Conservation (phyloP, 495 filamentous ascomycete species). For the Pyronema domesticum region DNA sequence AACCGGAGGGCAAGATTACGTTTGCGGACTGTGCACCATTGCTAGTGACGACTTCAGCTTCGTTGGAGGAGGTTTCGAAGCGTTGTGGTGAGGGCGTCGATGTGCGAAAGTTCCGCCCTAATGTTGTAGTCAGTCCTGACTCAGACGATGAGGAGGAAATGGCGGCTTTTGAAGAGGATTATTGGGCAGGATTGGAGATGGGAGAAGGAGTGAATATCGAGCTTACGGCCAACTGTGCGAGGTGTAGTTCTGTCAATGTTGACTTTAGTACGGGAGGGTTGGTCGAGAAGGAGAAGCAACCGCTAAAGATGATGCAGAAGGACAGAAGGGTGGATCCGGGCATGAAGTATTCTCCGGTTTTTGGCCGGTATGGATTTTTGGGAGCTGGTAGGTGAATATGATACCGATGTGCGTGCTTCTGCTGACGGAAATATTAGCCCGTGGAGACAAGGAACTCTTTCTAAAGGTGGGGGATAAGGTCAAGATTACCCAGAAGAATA, state of each 20-base stretch:
- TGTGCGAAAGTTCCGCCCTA: constrained; percentile 68
- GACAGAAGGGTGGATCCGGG: constrained; percentile 21
- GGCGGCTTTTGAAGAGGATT: constrained; percentile 64
- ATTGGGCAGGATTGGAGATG: constrained; percentile 52
- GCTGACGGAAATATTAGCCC: background rate
- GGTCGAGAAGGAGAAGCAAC: constrained; percentile 4
- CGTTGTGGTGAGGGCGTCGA: constrained; percentile 38
- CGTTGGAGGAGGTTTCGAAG: constrained; percentile 44
- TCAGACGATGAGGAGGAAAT: constrained; percentile 18
- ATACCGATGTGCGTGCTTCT: background rate
- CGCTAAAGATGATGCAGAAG: constrained; percentile 33
- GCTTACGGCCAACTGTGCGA: constrained; percentile 55
- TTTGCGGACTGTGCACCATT: constrained; percentile 72
- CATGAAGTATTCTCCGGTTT: constrained; percentile 14
- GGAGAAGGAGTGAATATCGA: constrained; percentile 25
- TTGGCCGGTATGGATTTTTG: constrained; percentile 17
- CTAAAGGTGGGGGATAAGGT: constrained; percentile 17
- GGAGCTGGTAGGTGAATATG: background rate
- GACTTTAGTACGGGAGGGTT: constrained; percentile 10
- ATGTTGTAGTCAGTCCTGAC: constrained; percentile 47
- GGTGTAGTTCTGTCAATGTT: constrained; percentile 36
- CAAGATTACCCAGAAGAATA: constrained; percentile 7
- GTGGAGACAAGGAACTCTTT: background rate
- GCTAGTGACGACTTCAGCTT: constrained; percentile 52
- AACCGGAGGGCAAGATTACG: constrained; percentile 31